Base-by-base conservation (phyloP, 176 grass and related monocot species). In the Zoysia japonica region DNA sequence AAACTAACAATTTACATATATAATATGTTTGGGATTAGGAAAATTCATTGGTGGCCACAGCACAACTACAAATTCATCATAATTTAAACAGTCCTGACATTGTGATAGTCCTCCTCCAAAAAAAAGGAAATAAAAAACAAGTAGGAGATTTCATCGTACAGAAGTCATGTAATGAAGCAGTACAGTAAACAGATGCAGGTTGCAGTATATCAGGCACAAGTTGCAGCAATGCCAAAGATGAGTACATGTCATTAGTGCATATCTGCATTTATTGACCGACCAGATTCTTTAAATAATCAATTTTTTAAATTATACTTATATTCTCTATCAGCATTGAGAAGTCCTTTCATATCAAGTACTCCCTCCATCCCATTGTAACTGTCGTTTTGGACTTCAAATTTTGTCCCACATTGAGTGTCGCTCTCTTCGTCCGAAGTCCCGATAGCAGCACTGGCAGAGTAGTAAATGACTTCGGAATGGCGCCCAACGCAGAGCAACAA, bases 251-350 rank as follows among this genome's bases (percentile, higher is more conserved):
- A 69, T 52, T 37, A 43, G 9, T 61, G n/a, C 44, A 63, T 16
- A 62, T 12, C 44, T 52, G 48, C 6, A 0, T 42, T 77, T 70
- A 52, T 20, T 69, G 13, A 49, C 70, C 4, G 9, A 60, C 43
- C 63, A 47, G 28, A 19, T 48, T 13, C 52, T 69, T 38, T 35
- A 59, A 67, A 54, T 0, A 66, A 67, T 57, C 65, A 10, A 45
- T 57, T 57, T 57, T 12, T 11, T 50, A 55, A 46, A 15, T 12
- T 56, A 66, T 64, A 50, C 49, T 65, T 48, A 9, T 48, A 6
- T 68, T 67, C 14, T 53, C 16, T 44, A 62, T 68, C 62, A 65
- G 55, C 5, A 45, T 61, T 72, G 48, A 70, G 76, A 49, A 52
- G 0, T 28, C 80, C 84, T 44, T 43, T 16, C 39, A 67, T 10